Evolutionary conservation across 768 basidiomycete species (phyloP), one percentile per base, ranked within the genome.

Genomic region (Daedaleopsis sinensis): DNA sequence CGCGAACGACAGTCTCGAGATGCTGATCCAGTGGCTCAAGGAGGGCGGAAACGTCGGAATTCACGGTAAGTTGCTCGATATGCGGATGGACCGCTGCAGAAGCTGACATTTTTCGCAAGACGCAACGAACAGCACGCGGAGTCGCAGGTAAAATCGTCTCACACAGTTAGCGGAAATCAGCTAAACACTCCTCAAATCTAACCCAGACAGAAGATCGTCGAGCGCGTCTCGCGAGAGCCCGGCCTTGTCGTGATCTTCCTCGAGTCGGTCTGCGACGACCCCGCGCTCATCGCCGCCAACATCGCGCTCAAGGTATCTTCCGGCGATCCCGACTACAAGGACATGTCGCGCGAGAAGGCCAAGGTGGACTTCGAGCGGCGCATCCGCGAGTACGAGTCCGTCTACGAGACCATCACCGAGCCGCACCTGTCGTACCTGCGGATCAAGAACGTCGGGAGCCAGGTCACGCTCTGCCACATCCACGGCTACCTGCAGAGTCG

Each of bases 291-390:
- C 61, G 96, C 97, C 0, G 89, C 96, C 19, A 99, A 99, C 70
- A 88, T 99, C 46, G 94, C 93, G 9, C 82, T 98, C 62, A 99
- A 99, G 77, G 95, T 98, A 49, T 87, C 86, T 59, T 94, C 93
- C 1, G 97, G 97, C 19, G 97, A 99, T 78, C 97, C 97, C 0
- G 97, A 99, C 74, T 99, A 99, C 79, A 91, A 92, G 70, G 89
- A 93, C 68, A 91, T 85, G 75, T 88, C 91, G 1, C 87, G 80
- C 18, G 92, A 95, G 71, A 83, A 87, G 57, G 97, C 97, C 32
- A 87, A 94, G 73, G 80, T 78, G 24, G 97, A 99, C 77, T 99
- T 99, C 73, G 74, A 91, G 58, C 86, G 88, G 59, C 88, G 97
- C 21, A 99, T 99, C 69, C 85, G 83, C 63, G 89, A 90, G 71